A percentile compares a stretch with the other conserved stretches of the same genome.
These are phyloP conservation scores for Lepidopterella palustris DNA, from an alignment of 495 filamentous ascomycete species.

Conservation along the genomic window DNA sequence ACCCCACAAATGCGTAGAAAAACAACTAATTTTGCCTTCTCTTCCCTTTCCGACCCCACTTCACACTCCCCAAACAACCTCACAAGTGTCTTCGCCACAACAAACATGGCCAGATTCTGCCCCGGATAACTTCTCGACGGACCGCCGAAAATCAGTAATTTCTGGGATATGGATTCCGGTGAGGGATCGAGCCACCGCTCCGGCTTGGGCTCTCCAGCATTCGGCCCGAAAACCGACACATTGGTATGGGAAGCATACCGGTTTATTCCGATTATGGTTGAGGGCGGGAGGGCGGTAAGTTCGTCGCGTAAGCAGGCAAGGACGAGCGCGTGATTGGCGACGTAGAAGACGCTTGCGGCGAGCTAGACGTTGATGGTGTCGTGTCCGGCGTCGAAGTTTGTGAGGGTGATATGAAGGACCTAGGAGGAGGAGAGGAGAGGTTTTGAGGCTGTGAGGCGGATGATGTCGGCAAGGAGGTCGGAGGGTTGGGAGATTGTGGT, in stretches of 20 bases:
- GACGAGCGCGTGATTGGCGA: background rate
- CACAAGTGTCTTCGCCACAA: background rate
- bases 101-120: background rate
- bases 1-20: background rate
- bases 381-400: background rate
- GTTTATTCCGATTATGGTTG: background rate
- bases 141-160: background rate
- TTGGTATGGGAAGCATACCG: background rate
- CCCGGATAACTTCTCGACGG: background rate
- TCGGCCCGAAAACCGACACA: background rate
- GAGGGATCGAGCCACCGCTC: background rate
- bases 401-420: background rate
- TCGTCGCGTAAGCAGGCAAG: background rate
- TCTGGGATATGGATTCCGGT: background rate
- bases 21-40: background rate
- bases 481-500: background rate
- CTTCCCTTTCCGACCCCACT: background rate
- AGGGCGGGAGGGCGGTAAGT: background rate
- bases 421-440: background rate
- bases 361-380: background rate
- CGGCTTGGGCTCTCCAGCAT: background rate
- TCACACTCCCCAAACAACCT: background rate
- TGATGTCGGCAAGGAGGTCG: background rate
- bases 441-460: background rate
- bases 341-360: background rate